These are phyloP conservation scores for Globisporangium apiculatum DNA, from an alignment of 352 stramenopile genomes.

Conservation along the genomic window DNA sequence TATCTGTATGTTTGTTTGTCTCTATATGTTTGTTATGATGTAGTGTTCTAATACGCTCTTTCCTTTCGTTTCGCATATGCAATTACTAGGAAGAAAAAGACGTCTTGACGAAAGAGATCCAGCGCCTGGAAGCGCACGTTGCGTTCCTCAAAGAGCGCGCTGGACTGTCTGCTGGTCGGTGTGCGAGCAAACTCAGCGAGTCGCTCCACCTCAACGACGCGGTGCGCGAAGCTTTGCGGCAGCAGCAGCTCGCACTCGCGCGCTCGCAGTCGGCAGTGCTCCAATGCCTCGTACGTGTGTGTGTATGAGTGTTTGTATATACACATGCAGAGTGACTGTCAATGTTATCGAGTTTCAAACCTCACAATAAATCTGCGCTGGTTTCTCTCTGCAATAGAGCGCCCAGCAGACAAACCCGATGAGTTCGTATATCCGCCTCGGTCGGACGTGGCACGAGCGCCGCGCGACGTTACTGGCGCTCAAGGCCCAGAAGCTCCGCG, in stretches of 20 bases:
- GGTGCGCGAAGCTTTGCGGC: constrained; percentile 11
- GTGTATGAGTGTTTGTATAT: no score
- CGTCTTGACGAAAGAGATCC: constrained; percentile 27
- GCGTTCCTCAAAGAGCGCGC: constrained; percentile 19
- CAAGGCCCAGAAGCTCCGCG: constrained; percentile 36
- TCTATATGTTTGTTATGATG: neutral
- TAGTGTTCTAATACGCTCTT: no score
- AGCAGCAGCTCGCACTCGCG: constrained; percentile 13
- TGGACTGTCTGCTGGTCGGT: constrained; percentile 18
- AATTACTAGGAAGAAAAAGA: constrained; percentile 33
- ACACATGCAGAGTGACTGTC: no score
- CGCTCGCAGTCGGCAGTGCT: constrained; percentile 12
- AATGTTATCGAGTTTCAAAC: no score
- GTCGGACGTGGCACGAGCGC: constrained; percentile 16
- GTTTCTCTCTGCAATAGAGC: neutral
- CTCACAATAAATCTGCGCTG: neutral
- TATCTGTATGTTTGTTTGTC: neutral
- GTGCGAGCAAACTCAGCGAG: constrained; percentile 6
- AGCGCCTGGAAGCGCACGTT: constrained; percentile 24
- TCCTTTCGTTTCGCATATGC: no score
- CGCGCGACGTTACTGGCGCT: constrained; percentile 29
- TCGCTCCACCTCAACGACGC: constrained; percentile 9
- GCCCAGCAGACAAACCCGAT: constrained; percentile 12
- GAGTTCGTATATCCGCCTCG: constrained; percentile 11
- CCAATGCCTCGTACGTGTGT: constrained; percentile 12